phyloP scores from a whole-genome alignment of 176 grass and related monocot species.

The Stipa capillata region DNA sequence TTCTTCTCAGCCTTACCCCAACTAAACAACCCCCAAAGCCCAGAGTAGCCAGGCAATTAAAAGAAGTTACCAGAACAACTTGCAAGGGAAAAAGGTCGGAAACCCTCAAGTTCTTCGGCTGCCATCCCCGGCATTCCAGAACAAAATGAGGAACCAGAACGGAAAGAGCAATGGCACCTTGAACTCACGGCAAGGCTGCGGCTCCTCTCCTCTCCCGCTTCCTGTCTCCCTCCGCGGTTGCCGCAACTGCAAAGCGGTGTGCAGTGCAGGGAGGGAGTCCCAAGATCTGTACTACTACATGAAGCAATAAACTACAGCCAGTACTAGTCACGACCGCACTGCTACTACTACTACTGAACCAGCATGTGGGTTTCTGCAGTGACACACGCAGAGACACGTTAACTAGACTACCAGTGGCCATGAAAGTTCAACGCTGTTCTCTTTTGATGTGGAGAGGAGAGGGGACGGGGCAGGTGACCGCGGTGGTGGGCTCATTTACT shows the following conservation, averaged over 20 bases:
- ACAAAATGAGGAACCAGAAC: background rate
- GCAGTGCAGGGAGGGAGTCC: too few relatives aligned
- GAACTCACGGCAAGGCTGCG: too few relatives aligned
- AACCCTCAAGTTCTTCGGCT: background rate
- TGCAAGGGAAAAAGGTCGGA: background rate
- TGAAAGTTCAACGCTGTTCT: conserved; percentile 1
- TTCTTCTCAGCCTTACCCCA: background rate
- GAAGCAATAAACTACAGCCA: background rate
- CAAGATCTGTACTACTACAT: conserved; percentile 17
- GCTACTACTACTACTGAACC: too few relatives aligned
- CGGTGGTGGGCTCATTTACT: conserved; percentile 10
- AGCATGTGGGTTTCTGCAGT: conserved; percentile 10
- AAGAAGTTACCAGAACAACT: background rate
- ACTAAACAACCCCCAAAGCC: background rate
- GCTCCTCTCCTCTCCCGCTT: background rate
- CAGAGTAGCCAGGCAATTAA: background rate
- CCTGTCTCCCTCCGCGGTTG: background rate
- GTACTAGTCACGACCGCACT: background rate
- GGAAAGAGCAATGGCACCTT: conserved; percentile 21
- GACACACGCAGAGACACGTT: too few relatives aligned
- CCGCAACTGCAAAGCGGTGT: too few relatives aligned
- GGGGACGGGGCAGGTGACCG: background rate
- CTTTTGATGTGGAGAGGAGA: conserved; percentile 8
- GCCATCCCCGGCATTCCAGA: background rate
- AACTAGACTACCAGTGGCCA: too few relatives aligned